Percentiles rank a stretch among this genome's conserved stretches.
These are phyloP conservation scores for Sextonia rubra DNA, from an alignment of 164 flowering plant genomes.

Conservation along the genomic window DNA sequence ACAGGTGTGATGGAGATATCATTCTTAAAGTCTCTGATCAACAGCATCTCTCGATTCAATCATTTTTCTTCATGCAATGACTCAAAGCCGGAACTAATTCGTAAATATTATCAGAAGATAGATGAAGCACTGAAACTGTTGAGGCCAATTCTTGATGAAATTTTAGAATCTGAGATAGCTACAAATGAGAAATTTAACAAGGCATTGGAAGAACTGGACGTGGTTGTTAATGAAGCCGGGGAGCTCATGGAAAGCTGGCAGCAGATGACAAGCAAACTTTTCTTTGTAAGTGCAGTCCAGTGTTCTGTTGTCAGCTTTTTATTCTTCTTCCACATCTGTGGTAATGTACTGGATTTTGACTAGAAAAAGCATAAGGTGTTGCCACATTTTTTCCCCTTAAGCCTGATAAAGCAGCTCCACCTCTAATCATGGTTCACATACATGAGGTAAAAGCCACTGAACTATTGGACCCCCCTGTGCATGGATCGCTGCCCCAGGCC, in stretches of 20 bases:
- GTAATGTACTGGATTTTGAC: not conserved
- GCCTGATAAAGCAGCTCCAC: not conserved
- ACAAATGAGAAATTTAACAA: slow-evolving; percentile 45
- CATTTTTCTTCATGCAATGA: slow-evolving; percentile 39
- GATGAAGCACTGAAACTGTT: slow-evolving; percentile 64
- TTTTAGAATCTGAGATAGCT: slow-evolving; percentile 44
- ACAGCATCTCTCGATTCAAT: slow-evolving; percentile 42
- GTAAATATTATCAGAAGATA: slow-evolving; percentile 44
- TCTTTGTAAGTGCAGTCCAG: slow-evolving; percentile 38
- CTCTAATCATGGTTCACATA: not conserved
- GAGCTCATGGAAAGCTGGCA: slow-evolving; percentile 63
- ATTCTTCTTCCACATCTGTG: not conserved
- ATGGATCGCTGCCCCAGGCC: too few relatives aligned
- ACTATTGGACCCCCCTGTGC: too few relatives aligned
- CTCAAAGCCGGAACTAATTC: slow-evolving; percentile 43
- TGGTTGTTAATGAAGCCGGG: slow-evolving; percentile 46
- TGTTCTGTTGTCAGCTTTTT: not conserved
- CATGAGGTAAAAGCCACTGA: too few relatives aligned
- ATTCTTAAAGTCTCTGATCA: slow-evolving; percentile 54
- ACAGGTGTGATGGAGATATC: slow-evolving; percentile 78
- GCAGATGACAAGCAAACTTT: slow-evolving; percentile 64
- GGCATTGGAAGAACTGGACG: slow-evolving; percentile 46
- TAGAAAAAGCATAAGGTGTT: too few relatives aligned
- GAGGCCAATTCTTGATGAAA: slow-evolving; percentile 56
- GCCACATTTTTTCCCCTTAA: too few relatives aligned